Conservation (phyloP, 2,329 filamentous ascomycete genomes). For the Triangularia setosa region DNA sequence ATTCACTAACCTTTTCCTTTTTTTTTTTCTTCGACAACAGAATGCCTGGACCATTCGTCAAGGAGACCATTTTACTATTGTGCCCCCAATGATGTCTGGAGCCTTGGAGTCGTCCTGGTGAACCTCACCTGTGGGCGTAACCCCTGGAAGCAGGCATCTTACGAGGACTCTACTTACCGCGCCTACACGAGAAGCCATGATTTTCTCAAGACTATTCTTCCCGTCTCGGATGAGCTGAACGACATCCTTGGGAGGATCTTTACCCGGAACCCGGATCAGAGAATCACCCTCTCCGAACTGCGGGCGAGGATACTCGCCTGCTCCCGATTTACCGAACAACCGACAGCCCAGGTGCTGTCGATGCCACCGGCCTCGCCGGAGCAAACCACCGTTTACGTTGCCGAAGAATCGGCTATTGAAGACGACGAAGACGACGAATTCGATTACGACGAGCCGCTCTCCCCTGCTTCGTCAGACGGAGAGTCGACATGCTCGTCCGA, state of each 20-base stretch:
- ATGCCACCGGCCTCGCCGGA: conserved; percentile 43
- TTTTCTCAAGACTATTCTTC: conserved; percentile 90
- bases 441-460: conserved; percentile 43
- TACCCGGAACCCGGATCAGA: conserved; percentile 74
- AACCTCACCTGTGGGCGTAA: conserved; percentile 98
- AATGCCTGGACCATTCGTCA: conserved; percentile 80
- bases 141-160: conserved; percentile 95
- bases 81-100: conserved; percentile 96
- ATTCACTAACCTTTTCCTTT: conserved; percentile 28
- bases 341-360: conserved; percentile 31
- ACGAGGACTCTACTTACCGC: conserved; percentile 91
- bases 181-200: conserved; percentile 80
- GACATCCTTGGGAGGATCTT: conserved; percentile 84
- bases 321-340: conserved; percentile 61
- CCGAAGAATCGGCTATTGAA: conserved; percentile 42
- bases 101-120: conserved; percentile 93
- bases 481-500: conserved; percentile 48
- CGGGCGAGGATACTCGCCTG: conserved; percentile 73
- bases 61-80: conserved; percentile 79
- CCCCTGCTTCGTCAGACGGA: conserved; percentile 44
- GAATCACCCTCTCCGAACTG: conserved; percentile 78
- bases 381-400: conserved; percentile 44
- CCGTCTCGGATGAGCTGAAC: conserved; percentile 85
- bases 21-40: conserved; percentile 44
- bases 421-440: conserved; percentile 36